Percentiles rank a stretch among this genome's conserved stretches.
Evolutionary conservation across 192 early-diverging fungal genomes (phyloP).

Genomic region (Backusella parvicylindrica): DNA sequence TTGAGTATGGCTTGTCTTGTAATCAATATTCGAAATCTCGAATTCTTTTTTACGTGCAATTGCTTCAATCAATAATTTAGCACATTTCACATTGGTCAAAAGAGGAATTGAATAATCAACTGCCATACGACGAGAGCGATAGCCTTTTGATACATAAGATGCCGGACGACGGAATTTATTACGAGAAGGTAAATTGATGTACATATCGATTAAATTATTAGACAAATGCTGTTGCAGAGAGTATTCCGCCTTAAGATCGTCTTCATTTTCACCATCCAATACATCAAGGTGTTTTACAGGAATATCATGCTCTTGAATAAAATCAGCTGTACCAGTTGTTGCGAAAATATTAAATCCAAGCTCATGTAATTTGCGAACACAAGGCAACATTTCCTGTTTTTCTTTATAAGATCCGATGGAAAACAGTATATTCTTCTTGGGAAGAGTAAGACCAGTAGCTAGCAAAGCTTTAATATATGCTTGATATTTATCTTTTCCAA

Average conservation of each 20-base stretch:
- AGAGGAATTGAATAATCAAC: constrained; percentile 95
- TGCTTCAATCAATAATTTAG: constrained; percentile 97
- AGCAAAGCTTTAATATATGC: constrained; percentile 95
- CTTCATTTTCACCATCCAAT: constrained; percentile 51
- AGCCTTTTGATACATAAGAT: constrained; percentile 91
- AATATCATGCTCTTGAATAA: constrained; percentile 91
- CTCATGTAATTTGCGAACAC: constrained; percentile 77
- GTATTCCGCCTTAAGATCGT: constrained; percentile 78
- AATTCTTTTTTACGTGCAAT: constrained; percentile 62
- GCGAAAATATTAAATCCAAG: constrained; percentile 93
- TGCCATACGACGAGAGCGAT: constrained; percentile 94
- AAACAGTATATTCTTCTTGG: constrained; percentile 93
- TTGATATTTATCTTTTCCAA: constrained; percentile 96
- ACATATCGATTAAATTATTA: constrained; percentile 96
- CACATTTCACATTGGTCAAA: constrained; percentile 99
- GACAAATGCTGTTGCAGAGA: constrained; percentile 91
- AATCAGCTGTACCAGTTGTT: constrained; percentile 96
- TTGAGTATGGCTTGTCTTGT: constrained; percentile 84
- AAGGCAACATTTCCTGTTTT: constrained; percentile 93
- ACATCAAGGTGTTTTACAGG: constrained; percentile 90
- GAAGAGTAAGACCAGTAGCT: constrained; percentile 88
- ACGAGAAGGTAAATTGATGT: constrained; percentile 98
- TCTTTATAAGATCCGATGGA: constrained; percentile 99
- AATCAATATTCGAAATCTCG: constrained; percentile 85
- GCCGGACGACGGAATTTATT: constrained; percentile 96